A percentile compares a stretch with the other conserved stretches of the same genome.
phyloP scores from a whole-genome alignment of 495 filamentous ascomycete genomes.

The Penicillium angulare region DNA sequence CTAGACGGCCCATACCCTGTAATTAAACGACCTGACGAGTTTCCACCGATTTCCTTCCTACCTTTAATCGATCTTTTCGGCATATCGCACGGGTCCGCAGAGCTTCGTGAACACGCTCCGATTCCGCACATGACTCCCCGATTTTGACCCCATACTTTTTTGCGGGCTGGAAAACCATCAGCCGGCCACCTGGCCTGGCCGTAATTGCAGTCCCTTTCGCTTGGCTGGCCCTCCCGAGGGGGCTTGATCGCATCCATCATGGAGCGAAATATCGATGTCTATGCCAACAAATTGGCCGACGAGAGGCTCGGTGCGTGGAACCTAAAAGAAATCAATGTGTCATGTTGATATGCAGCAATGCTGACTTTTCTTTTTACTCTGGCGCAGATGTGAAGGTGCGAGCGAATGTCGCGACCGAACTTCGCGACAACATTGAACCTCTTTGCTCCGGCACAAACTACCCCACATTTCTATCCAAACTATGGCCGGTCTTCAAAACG shows the following conservation, averaged over 20 bases:
- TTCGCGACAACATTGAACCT: slow-evolving; percentile 82
- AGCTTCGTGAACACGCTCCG: slow-evolving; percentile 40
- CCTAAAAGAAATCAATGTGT: too few species aligned
- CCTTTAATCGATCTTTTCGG: slow-evolving; percentile 34
- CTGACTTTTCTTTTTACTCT: slow-evolving; percentile 5
- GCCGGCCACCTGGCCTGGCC: slow-evolving; percentile 49
- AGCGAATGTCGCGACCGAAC: slow-evolving; percentile 70
- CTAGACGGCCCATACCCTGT: slow-evolving; percentile 56
- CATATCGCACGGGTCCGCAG: slow-evolving; percentile 55
- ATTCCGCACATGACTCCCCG: slow-evolving; percentile 48
- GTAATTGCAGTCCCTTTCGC: slow-evolving; percentile 19
- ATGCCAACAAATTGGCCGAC: slow-evolving; percentile 58
- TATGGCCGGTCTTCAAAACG: slow-evolving; percentile 86
- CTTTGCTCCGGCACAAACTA: slow-evolving; percentile 66
- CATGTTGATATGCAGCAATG: background rate
- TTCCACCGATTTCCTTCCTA: slow-evolving; percentile 13
- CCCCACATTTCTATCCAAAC: slow-evolving; percentile 71
- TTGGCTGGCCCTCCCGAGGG: slow-evolving; percentile 29
- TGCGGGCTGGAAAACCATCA: slow-evolving; percentile 29
- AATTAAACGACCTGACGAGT: slow-evolving; percentile 42
- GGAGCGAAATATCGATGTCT: slow-evolving; percentile 59
- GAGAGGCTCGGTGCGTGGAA: slow-evolving; percentile 53
- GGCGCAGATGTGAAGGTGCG: slow-evolving; percentile 69
- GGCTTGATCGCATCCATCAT: slow-evolving; percentile 27
- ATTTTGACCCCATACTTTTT: slow-evolving; percentile 23